These are phyloP conservation scores for Vachellia collinsii DNA, from an alignment of 306 rosid genomes.

Conservation along the genomic window DNA sequence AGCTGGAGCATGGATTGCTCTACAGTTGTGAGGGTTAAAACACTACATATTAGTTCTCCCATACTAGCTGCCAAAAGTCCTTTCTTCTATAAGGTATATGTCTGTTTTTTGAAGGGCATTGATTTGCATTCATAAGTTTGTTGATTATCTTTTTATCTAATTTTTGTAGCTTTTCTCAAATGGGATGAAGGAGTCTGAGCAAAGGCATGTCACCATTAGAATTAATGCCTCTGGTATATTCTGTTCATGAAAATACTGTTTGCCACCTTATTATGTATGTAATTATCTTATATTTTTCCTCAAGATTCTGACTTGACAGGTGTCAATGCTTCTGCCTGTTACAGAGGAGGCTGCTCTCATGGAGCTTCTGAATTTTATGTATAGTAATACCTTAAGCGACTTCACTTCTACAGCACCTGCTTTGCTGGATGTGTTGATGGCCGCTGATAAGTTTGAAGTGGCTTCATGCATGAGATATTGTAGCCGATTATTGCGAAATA, in stretches of 20 bases:
- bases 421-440: slow-evolving; percentile 90
- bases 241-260: neutral
- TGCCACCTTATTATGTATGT: neutral
- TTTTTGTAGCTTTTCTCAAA: slow-evolving; percentile 79
- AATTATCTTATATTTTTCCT: slow-evolving; percentile 15
- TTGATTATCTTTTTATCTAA: slow-evolving; percentile 28
- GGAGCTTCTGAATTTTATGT: slow-evolving; percentile 96
- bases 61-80: slow-evolving; percentile 98
- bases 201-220: slow-evolving; percentile 79
- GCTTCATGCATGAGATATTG: slow-evolving; percentile 95
- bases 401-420: slow-evolving; percentile 62
- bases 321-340: slow-evolving; percentile 27
- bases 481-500: slow-evolving; percentile 66
- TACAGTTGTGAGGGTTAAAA: slow-evolving; percentile 72
- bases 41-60: slow-evolving; percentile 87
- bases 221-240: slow-evolving; percentile 77
- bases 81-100: slow-evolving; percentile 82
- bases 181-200: slow-evolving; percentile 98
- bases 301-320: slow-evolving; percentile 27
- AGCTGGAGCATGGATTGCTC: slow-evolving; percentile 77
- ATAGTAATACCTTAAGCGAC: slow-evolving; percentile 56
- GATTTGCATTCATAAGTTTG: slow-evolving; percentile 8
- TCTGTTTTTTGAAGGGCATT: slow-evolving; percentile 2
- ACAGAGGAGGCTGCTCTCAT: slow-evolving; percentile 94
- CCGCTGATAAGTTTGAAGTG: slow-evolving; percentile 96